Evolutionary conservation across 129 eudicot species (phyloP).

Genomic region (Flaveria ramosissima): DNA sequence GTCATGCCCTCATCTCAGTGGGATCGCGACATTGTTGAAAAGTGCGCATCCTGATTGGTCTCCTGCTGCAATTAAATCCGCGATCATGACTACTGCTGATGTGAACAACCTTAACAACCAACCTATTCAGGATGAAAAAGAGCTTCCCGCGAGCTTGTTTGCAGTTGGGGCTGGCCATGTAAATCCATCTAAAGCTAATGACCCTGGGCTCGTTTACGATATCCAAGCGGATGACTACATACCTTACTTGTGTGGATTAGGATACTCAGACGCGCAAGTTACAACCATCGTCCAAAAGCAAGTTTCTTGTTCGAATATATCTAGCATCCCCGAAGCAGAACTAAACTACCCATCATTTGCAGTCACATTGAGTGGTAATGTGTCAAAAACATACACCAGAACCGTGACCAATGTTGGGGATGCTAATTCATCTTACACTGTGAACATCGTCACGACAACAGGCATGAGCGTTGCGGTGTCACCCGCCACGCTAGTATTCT

Average conservation of each 20-base stretch:
- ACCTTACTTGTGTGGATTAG: conserved; percentile 47
- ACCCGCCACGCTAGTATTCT: conserved; percentile 37
- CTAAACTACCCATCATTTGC: conserved; percentile 60
- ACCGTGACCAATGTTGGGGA: conserved; percentile 60
- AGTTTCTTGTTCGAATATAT: conserved; percentile 32
- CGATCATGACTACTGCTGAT: conserved; percentile 56
- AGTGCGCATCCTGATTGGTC: conserved; percentile 61
- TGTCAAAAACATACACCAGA: conserved; percentile 36
- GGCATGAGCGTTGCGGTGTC: conserved; percentile 34
- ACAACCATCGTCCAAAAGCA: conserved; percentile 28
- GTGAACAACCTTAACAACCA: conserved; percentile 39
- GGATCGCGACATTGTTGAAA: conserved; percentile 52
- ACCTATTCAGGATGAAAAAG: conserved; percentile 42
- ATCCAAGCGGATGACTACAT: conserved; percentile 46
- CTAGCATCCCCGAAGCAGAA: conserved; percentile 39
- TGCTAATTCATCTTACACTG: conserved; percentile 38
- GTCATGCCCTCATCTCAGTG: conserved; percentile 64
- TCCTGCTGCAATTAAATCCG: conserved; percentile 59
- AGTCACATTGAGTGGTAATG: conserved; percentile 22
- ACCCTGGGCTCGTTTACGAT: conserved; percentile 51
- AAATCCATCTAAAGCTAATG: conserved; percentile 51
- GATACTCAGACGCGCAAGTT: conserved; percentile 39
- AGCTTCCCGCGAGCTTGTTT: conserved; percentile 41
- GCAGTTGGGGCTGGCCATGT: conserved; percentile 58
- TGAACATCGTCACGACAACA: conserved; percentile 13